phyloP scores from a whole-genome alignment of 345 rosid genomes.

The Cardiospermum halicacabum region DNA sequence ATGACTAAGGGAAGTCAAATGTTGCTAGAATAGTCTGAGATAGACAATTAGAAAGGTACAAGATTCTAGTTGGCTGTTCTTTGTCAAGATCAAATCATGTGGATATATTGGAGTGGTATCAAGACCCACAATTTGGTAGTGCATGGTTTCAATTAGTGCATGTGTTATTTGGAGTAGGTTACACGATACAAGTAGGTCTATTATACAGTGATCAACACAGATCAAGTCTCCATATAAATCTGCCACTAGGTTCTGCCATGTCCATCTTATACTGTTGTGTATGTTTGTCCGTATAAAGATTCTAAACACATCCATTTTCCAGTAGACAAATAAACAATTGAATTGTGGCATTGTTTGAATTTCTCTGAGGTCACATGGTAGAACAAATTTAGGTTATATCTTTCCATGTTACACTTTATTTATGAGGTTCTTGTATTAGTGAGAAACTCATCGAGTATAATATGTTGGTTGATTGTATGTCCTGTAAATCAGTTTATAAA shows the following conservation, averaged over 20 bases:
- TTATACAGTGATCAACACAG: constrained; percentile 11
- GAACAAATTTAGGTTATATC: not conserved
- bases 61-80: constrained; percentile 65
- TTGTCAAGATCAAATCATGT: constrained; percentile 63
- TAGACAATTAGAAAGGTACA: constrained; percentile 69
- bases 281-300: not conserved
- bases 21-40: constrained; percentile 41
- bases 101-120: constrained; percentile 25
- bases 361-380: not conserved
- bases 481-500: too few relatives aligned
- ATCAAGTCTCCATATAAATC: constrained; percentile 1
- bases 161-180: constrained; percentile 32
- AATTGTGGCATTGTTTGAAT: not conserved
- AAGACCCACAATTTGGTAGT: constrained; percentile 29
- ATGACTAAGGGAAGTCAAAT: constrained; percentile 25
- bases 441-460: constrained; percentile 11
- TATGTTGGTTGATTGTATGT: constrained; percentile 14
- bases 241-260: not conserved
- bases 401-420: constrained; percentile 12
- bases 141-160: constrained; percentile 26
- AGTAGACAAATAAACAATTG: constrained; percentile 9
- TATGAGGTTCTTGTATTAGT: constrained; percentile 11
- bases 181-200: constrained; percentile 10
- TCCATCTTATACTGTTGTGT: not conserved
- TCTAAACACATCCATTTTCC: constrained; percentile 7